Percentiles rank a stretch among this genome's conserved stretches.
These are phyloP conservation scores for Fusarium avenaceum DNA, from an alignment of 2,329 filamentous ascomycete genomes.

Conservation along the genomic window DNA sequence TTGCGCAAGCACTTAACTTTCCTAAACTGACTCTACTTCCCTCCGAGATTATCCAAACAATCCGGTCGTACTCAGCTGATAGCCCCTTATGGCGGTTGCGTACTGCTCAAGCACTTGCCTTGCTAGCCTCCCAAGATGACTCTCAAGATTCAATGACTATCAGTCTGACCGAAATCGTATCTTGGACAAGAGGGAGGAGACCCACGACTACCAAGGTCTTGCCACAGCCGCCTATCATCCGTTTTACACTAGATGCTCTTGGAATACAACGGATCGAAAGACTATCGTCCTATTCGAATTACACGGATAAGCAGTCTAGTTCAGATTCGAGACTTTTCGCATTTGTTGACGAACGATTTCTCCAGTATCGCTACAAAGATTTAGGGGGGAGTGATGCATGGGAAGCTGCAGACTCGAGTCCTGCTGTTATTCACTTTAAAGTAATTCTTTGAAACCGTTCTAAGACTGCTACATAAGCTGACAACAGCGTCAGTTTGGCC, in stretches of 20 bases:
- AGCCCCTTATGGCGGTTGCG: background rate
- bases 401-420: background rate
- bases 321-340: background rate
- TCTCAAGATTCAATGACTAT: background rate
- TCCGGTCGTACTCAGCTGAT: background rate
- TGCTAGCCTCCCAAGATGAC: background rate
- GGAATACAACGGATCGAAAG: slow-evolving; percentile 6
- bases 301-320: background rate
- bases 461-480: background rate
- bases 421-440: background rate
- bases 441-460: background rate
- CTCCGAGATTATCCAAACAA: background rate
- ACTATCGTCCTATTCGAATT: background rate
- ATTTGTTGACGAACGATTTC: background rate
- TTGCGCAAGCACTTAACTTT: background rate
- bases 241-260: background rate
- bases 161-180: background rate
- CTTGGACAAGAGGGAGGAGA: background rate
- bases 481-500: background rate
- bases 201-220: background rate
- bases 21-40: background rate
- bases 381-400: background rate
- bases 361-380: background rate
- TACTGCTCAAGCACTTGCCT: background rate
- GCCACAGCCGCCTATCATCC: background rate